Conservation (phyloP, 179 eudicot species). For the Spergularia azorica region DNA sequence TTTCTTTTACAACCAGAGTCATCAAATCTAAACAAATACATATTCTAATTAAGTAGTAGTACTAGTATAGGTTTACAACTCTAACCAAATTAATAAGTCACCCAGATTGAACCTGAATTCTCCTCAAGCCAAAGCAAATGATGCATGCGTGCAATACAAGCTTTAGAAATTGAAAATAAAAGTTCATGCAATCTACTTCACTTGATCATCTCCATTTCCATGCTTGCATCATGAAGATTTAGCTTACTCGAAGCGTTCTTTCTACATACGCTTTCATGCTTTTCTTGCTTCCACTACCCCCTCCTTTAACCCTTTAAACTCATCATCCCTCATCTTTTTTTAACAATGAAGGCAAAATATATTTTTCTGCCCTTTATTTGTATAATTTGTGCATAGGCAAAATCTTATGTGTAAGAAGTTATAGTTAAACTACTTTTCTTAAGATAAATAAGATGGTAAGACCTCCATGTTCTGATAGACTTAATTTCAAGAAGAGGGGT, state of each 20-base stretch:
- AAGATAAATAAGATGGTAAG: constrained; percentile 43
- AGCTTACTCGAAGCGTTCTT: constrained; percentile 25
- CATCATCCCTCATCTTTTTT: not conserved
- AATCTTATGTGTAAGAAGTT: not conserved
- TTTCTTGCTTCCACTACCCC: constrained; percentile 33
- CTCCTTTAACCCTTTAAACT: constrained; percentile 35
- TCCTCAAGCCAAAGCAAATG: constrained; percentile 37
- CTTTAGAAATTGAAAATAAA: constrained; percentile 18
- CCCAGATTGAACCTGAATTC: constrained; percentile 71
- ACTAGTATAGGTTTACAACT: constrained; percentile 32
- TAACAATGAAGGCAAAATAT: not conserved
- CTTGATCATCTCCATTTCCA: constrained; percentile 33
- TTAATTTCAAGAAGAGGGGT: constrained; percentile 34
- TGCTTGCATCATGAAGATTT: constrained; percentile 41
- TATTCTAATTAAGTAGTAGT: constrained; percentile 10
- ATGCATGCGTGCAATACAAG: constrained; percentile 25
- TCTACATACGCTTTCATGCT: constrained; percentile 42
- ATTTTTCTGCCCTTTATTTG: not conserved
- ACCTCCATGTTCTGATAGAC: constrained; percentile 41
- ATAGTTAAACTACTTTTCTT: not conserved
- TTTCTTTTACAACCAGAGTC: constrained; percentile 34
- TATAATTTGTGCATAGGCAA: not conserved
- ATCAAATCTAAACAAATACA: constrained; percentile 31
- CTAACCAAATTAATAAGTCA: constrained; percentile 56
- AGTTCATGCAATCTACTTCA: constrained; percentile 26